A percentile compares a stretch with the other conserved stretches of the same genome.
Evolutionary conservation across 441 rosid genomes (phyloP).

Genomic region (Melastoma candidum): DNA sequence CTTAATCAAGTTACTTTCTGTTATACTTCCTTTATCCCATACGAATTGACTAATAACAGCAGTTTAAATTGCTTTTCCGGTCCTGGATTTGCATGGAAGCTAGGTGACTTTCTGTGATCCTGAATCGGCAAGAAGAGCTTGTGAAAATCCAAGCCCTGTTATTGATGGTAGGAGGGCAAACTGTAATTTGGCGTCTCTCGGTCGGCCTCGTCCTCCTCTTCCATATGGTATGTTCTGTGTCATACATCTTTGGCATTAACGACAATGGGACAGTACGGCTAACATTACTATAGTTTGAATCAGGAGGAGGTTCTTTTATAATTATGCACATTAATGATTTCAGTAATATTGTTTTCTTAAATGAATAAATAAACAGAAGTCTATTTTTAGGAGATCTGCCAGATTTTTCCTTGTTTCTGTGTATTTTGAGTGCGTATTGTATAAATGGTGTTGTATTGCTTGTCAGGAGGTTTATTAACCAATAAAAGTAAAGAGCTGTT

Average conservation of each 20-base stretch:
- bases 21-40: conserved; percentile 6
- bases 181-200: conserved; percentile 42
- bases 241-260: conserved; percentile 1
- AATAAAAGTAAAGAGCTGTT: too few species aligned
- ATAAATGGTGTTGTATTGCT: too few species aligned
- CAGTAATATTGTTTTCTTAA: too few species aligned
- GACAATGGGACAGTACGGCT: background rate
- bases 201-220: conserved; percentile 18
- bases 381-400: too few species aligned
- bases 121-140: conserved; percentile 38
- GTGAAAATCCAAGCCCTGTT: conserved; percentile 28
- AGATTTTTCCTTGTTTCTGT: too few species aligned
- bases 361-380: too few species aligned
- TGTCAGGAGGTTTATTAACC: too few species aligned
- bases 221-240: conserved; percentile 9
- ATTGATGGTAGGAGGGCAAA: conserved; percentile 42
- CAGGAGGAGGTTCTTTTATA: background rate
- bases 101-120: conserved; percentile 39
- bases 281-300: background rate
- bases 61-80: background rate
- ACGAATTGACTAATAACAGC: too few species aligned
- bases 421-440: too few species aligned
- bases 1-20: background rate
- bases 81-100: conserved; percentile 12
- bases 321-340: background rate